These are phyloP conservation scores for Fusarium sp. DNA, from an alignment of 2,329 filamentous ascomycete genomes.

Conservation along the genomic window DNA sequence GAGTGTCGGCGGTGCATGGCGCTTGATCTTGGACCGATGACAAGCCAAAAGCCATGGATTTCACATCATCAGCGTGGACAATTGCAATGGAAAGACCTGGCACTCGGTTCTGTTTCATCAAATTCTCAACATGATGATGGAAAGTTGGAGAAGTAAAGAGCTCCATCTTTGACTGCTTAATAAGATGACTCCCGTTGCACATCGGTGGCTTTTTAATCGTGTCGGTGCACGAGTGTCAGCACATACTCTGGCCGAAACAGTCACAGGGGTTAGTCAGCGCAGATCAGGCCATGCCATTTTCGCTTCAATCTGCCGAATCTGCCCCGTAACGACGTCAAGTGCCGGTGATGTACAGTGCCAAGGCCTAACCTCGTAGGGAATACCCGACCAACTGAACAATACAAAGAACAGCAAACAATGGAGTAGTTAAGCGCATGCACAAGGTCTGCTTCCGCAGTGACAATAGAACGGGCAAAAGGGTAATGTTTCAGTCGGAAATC, in stretches of 20 bases:
- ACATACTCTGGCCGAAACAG: too few species aligned
- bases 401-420: not conserved
- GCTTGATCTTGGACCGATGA: not conserved
- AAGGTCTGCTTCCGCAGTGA: too few species aligned
- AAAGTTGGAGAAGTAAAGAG: not conserved
- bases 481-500: too few species aligned
- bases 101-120: slow-evolving; percentile 5
- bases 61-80: not conserved
- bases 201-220: too few species aligned
- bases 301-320: not conserved
- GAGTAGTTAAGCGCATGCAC: too few species aligned
- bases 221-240: too few species aligned
- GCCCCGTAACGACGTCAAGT: not conserved
- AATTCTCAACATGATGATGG: fast-evolving
- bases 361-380: not conserved
- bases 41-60: slow-evolving; percentile 7
- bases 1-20: slow-evolving; percentile 13
- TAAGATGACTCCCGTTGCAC: too few species aligned
- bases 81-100: slow-evolving; percentile 18
- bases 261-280: not conserved
- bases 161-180: not conserved
- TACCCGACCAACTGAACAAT: not conserved
- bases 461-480: too few species aligned
- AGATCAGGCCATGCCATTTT: not conserved
- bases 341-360: not conserved